A percentile compares a stretch with the other conserved stretches of the same genome.
Conservation (phyloP, 1,284 basidiomycete genomes). For the Ganoderma meredithae region DNA sequence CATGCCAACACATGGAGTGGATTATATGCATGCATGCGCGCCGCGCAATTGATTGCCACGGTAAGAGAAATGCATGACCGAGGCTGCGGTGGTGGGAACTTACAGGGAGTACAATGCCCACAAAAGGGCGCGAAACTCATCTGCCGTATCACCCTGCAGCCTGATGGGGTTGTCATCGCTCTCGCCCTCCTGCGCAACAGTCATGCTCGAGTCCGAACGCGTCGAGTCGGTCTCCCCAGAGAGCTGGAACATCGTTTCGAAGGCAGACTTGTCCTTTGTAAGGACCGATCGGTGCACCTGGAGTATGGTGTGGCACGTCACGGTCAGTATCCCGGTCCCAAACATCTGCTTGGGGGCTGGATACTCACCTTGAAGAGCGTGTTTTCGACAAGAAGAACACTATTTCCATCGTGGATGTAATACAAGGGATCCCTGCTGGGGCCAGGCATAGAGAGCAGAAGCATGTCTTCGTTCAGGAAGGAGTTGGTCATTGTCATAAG, state of each 20-base stretch:
- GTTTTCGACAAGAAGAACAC: slow-evolving; percentile 62
- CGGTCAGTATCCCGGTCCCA: neutral
- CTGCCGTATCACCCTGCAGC: slow-evolving; percentile 46
- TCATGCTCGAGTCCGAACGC: slow-evolving; percentile 42
- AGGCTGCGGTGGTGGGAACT: slow-evolving; percentile 21
- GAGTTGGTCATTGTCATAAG: slow-evolving; percentile 45
- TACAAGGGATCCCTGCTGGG: slow-evolving; percentile 47
- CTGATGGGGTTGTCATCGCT: slow-evolving; percentile 46
- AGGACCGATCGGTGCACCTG: slow-evolving; percentile 44
- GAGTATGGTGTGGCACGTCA: neutral
- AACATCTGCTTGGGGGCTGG: neutral
- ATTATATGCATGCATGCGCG: neutral
- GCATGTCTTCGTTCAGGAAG: slow-evolving; percentile 44
- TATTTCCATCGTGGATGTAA: slow-evolving; percentile 67
- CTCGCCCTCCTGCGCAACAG: slow-evolving; percentile 42
- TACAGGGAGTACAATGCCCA: slow-evolving; percentile 48
- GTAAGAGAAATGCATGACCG: neutral
- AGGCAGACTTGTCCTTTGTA: slow-evolving; percentile 45
- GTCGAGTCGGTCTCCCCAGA: slow-evolving; percentile 43
- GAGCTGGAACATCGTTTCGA: slow-evolving; percentile 47
- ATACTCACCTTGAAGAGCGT: slow-evolving; percentile 68
- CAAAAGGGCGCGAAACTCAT: slow-evolving; percentile 45
- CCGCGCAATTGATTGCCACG: neutral
- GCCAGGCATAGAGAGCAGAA: slow-evolving; percentile 44
- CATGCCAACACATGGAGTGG: neutral